A percentile compares a stretch with the other conserved stretches of the same genome.
phyloP scores from a whole-genome alignment of 2,329 filamentous ascomycete species.

The Penicillium vulpinum region DNA sequence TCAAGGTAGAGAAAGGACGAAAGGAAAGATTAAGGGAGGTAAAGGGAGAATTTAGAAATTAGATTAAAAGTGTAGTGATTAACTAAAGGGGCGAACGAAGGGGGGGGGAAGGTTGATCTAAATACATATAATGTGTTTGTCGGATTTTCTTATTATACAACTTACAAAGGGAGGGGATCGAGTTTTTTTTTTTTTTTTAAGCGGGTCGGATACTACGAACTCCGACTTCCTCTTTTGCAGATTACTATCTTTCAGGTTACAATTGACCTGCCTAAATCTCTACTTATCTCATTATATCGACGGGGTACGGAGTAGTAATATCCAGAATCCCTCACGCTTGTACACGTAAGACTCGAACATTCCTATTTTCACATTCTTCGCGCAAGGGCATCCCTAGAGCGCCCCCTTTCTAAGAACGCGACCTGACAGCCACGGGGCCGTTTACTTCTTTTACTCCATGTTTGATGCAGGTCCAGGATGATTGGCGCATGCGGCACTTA shows the following conservation, averaged over 20 bases:
- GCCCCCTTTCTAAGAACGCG: neutral
- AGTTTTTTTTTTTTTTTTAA: neutral
- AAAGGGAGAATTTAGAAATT: neutral
- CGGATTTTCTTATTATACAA: too few relatives aligned
- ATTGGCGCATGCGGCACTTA: neutral
- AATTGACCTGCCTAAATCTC: neutral
- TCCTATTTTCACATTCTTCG: neutral
- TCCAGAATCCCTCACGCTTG: too few relatives aligned
- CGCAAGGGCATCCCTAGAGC: neutral
- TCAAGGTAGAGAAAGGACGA: too few relatives aligned
- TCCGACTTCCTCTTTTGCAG: conserved; percentile 3
- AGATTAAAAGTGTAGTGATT: neutral
- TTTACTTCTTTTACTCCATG: neutral
- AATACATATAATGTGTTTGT: too few relatives aligned
- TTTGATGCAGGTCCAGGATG: neutral
- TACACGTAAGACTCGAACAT: neutral
- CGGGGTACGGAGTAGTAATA: too few relatives aligned
- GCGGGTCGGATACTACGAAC: neutral
- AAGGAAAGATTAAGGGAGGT: neutral
- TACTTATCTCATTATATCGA: too few relatives aligned
- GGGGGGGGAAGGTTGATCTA: too few relatives aligned
- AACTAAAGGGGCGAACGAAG: neutral
- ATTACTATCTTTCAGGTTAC: too few relatives aligned
- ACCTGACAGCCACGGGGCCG: neutral
- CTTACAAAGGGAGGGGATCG: too few relatives aligned